Evolutionary conservation across 208 protist species (phyloP), one percentile per base, ranked within the genome.

Genomic region (Tritrichomonas foetus): DNA sequence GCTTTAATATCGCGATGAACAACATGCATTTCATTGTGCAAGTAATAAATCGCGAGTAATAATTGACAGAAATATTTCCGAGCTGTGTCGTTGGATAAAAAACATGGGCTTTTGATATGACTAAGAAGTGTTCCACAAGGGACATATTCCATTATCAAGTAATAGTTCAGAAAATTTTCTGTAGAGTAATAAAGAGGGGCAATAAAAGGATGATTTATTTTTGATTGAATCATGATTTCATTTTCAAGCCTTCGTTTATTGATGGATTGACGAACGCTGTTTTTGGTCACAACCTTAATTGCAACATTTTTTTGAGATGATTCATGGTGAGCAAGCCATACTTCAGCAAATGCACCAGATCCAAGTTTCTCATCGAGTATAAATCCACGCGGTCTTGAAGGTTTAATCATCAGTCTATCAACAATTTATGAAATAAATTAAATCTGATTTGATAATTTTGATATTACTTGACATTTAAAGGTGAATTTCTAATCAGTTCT

Each of bases 281-380:
- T 53, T 57, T 89, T 89, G 5, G 2, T n/a, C 33, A 89, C 33
- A 53, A 89, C 78, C 57, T 89, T 89, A 57, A 89, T 89, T 8
- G 78, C 78, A 57, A 89, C 47, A 39, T 61, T 1, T 33, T 25
- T 89, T 1, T 57, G 3, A 39, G 47, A 27, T 57, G 25, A 1
- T 20, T 33, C 36, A 57, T 89, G 78, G 2, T 39, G 33, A 39
- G 41, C 78, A 33, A 57, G 41, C 41, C 47, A 89, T 14, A 89
- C 78, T 8, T n/a, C 16, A 8, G 78, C 53, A 57, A 57, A 89
- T 13, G 41, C 41, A 16, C 78, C 78, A 22, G 25, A 3, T 0
- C 41, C 78, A 30, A 89, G 33, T 5, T 57, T 3, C 30, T 89
- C 3, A 39, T 39, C 27, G 0, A 89, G 47, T 57, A 27, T 89